Evolutionary conservation across 2,329 filamentous ascomycete genomes (phyloP).

Genomic region (Fusarium globosum): DNA sequence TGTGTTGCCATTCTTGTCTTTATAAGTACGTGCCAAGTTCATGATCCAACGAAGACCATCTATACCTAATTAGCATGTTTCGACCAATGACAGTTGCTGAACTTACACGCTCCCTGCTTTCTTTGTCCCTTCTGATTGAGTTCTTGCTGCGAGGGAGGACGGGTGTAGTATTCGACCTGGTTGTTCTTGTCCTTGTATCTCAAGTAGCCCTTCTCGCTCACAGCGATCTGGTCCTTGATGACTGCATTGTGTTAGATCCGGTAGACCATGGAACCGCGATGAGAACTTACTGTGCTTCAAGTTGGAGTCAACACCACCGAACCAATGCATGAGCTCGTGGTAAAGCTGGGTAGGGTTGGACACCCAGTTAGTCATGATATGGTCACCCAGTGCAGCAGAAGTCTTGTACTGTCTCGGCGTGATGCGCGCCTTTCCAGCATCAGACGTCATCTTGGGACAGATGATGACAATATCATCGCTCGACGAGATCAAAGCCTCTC

Average conservation of each 20-base stretch:
- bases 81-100: fast-evolving
- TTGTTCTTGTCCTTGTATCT: neutral
- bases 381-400: neutral
- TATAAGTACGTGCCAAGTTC: neutral
- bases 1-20: neutral
- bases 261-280: too few relatives aligned
- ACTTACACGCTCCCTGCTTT: constrained; percentile 12
- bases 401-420: neutral
- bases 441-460: neutral
- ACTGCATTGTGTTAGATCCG: neutral
- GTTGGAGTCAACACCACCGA: neutral
- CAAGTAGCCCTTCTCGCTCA: neutral
- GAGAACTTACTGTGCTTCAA: neutral
- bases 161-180: neutral
- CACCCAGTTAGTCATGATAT: neutral
- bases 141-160: neutral
- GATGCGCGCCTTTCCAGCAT: neutral
- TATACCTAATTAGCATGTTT: fast-evolving
- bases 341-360: constrained; percentile 4
- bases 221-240: neutral
- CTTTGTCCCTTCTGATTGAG: neutral
- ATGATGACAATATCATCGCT: neutral
- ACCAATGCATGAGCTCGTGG: constrained; percentile 18
- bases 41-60: neutral
- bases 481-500: neutral